phyloP scores from a whole-genome alignment of 345 rosid genomes.

The Geranium rotundifolium region DNA sequence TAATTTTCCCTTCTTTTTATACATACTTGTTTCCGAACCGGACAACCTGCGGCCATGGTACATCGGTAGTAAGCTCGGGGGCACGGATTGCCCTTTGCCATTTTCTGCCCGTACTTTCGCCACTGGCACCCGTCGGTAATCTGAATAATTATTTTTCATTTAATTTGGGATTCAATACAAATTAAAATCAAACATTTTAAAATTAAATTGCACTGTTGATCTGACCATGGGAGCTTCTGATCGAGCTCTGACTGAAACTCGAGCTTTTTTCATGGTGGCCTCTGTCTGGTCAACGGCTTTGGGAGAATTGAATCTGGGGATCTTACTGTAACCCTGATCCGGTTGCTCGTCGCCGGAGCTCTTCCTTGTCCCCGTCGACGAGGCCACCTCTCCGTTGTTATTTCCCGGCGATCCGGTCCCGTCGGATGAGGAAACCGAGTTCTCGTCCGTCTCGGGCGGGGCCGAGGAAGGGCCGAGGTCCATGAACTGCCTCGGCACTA shows the following conservation, averaged over 20 bases:
- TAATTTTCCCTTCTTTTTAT: too few relatives aligned
- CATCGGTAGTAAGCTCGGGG: conserved; percentile 76
- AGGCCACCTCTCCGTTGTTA: conserved; percentile 6
- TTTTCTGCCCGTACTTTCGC: conserved; percentile 73
- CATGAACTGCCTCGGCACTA: conserved; percentile 31
- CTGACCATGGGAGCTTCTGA: conserved; percentile 28
- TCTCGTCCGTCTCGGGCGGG: conserved; percentile 22
- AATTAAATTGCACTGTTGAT: too few relatives aligned
- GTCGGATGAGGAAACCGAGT: conserved; percentile 36
- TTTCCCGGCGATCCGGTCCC: conserved; percentile 30
- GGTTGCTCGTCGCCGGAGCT: not conserved
- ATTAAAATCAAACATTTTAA: too few relatives aligned
- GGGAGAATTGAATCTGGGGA: conserved; percentile 29
- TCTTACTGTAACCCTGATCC: conserved; percentile 26
- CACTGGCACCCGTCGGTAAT: conserved; percentile 74
- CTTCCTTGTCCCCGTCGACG: conserved; percentile 6
- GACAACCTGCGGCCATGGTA: conserved; percentile 79
- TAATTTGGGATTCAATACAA: too few relatives aligned
- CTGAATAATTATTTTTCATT: conserved; percentile 10
- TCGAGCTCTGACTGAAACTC: conserved; percentile 58
- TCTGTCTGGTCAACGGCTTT: conserved; percentile 46
- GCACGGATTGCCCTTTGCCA: conserved; percentile 75
- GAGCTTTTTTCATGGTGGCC: conserved; percentile 61
- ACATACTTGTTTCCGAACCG: conserved; percentile 61
- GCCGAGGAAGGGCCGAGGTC: conserved; percentile 36